These are phyloP conservation scores for Lathyrus tuberosus DNA, from an alignment of 306 rosid genomes.

Conservation along the genomic window DNA sequence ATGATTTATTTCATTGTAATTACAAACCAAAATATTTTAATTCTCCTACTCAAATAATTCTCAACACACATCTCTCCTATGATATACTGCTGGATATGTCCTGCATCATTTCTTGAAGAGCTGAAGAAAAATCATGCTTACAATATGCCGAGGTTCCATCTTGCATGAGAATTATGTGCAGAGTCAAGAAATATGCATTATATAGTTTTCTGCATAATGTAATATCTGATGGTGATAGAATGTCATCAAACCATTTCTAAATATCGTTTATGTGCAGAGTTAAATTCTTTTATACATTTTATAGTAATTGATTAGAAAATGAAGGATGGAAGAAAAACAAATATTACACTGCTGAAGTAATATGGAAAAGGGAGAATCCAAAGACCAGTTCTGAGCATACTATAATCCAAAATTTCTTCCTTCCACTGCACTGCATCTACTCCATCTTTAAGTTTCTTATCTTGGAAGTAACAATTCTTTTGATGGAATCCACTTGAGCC, in stretches of 20 bases:
- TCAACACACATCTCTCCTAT: constrained; percentile 17
- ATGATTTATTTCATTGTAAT: constrained; percentile 77
- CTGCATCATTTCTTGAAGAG: constrained; percentile 16
- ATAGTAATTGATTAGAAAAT: constrained; percentile 2
- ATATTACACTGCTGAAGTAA: neutral
- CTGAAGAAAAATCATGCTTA: constrained; percentile 12
- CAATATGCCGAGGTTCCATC: neutral
- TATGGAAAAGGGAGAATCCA: neutral
- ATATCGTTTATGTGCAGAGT: constrained; percentile 8
- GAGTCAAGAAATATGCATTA: constrained; percentile 24
- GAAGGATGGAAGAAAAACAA: constrained; percentile 29
- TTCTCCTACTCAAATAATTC: constrained; percentile 20
- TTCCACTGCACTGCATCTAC: constrained; percentile 20
- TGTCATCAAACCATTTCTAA: constrained; percentile 2
- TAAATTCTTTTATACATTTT: constrained; percentile 23
- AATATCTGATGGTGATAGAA: constrained; percentile 17
- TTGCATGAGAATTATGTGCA: constrained; percentile 5
- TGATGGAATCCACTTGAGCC: constrained; percentile 23
- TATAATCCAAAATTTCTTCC: constrained; percentile 29
- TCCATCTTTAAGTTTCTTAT: constrained; percentile 12
- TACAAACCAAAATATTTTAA: constrained; percentile 25
- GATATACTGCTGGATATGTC: constrained; percentile 31
- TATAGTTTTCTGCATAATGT: constrained; percentile 16
- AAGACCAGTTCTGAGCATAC: constrained; percentile 20
- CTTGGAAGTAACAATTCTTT: constrained; percentile 20